Conservation (phyloP, 179 eudicot species). For the Carnegiea gigantea region DNA sequence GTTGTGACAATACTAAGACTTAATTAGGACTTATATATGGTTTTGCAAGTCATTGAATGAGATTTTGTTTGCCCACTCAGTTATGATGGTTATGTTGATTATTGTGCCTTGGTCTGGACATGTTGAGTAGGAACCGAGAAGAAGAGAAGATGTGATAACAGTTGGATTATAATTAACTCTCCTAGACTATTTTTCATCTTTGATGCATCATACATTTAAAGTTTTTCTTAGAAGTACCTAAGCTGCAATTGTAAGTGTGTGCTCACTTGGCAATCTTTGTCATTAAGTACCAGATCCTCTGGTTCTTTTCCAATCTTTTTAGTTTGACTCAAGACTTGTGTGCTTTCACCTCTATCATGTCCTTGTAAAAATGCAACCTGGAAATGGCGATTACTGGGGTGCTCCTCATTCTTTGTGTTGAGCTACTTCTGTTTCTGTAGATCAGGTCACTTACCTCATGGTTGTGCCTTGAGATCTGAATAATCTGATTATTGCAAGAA, state of each 20-base stretch:
- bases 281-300: not conserved
- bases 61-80: not conserved
- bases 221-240: not conserved
- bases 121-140: no score
- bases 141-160: no score
- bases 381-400: not conserved
- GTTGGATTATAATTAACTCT: no score
- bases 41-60: not conserved
- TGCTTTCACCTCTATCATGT: slow-evolving; percentile 9
- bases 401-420: not conserved
- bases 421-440: not conserved
- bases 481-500: slow-evolving; percentile 15
- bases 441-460: not conserved
- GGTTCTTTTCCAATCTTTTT: not conserved
- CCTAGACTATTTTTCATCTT: not conserved
- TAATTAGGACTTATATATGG: not conserved
- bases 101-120: not conserved
- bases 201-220: not conserved
- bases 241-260: not conserved
- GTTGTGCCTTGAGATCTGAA: slow-evolving; percentile 14
- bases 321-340: not conserved
- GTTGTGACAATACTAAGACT: not conserved
- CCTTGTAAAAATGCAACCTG: not conserved
- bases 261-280: not conserved
- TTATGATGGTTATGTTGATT: not conserved